Evolutionary conservation across 1,139 yeast species (phyloP).

Genomic region (Geotrichum aggregatum): DNA sequence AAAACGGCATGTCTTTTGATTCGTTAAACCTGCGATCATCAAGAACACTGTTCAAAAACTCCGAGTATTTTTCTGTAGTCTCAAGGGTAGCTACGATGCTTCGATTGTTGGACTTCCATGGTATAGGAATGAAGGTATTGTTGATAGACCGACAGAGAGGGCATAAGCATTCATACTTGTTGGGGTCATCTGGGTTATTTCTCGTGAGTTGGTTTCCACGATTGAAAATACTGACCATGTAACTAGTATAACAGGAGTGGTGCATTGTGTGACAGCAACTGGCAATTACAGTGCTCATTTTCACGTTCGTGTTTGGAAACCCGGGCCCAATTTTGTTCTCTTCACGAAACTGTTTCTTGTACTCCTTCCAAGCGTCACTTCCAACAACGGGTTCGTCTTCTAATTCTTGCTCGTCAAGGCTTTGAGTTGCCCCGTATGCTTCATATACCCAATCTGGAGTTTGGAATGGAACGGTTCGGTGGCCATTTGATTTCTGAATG

Average conservation of each 20-base stretch:
- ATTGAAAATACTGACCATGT: slow-evolving; percentile 49
- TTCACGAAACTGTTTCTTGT: slow-evolving; percentile 40
- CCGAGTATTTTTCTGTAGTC: slow-evolving; percentile 3
- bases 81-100: slow-evolving; percentile 24
- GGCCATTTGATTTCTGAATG: slow-evolving; percentile 56
- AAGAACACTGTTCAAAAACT: slow-evolving; percentile 7
- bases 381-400: slow-evolving; percentile 36
- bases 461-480: slow-evolving; percentile 60
- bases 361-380: slow-evolving; percentile 41
- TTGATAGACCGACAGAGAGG: slow-evolving; percentile 88
- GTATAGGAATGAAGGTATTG: slow-evolving; percentile 75
- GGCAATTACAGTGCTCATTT: slow-evolving; percentile 52
- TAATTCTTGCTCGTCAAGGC: slow-evolving; percentile 42
- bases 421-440: slow-evolving; percentile 55
- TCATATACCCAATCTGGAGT: slow-evolving; percentile 63
- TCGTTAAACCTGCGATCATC: slow-evolving; percentile 3
- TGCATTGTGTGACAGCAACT: slow-evolving; percentile 97
- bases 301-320: slow-evolving; percentile 45
- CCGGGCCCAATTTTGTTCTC: slow-evolving; percentile 65
- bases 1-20: neutral
- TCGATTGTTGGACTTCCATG: slow-evolving; percentile 41
- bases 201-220: slow-evolving; percentile 72
- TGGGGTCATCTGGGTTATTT: slow-evolving; percentile 71
- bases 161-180: slow-evolving; percentile 72
- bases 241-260: slow-evolving; percentile 66